Percentiles rank a stretch among this genome's conserved stretches.
These are phyloP conservation scores for Pseudocercospora cruenta DNA, from an alignment of 2,329 filamentous ascomycete genomes.

Conservation along the genomic window DNA sequence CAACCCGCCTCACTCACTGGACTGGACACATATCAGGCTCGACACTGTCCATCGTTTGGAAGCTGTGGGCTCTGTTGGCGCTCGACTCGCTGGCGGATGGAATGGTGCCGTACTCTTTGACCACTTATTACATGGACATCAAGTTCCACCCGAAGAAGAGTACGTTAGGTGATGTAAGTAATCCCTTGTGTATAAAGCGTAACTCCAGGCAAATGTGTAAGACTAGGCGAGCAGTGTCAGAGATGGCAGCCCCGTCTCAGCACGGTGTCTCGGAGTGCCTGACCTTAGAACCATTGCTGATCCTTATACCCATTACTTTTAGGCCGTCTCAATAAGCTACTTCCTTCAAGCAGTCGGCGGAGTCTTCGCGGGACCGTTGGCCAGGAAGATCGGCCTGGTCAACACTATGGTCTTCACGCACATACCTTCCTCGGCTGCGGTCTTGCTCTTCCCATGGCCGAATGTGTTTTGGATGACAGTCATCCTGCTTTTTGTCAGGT, in stretches of 20 bases:
- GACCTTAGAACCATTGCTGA: too few species aligned
- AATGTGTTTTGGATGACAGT: conserved; percentile 56
- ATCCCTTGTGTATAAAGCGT: too few species aligned
- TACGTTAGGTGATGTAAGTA: conserved; percentile 56
- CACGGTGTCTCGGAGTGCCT: too few species aligned
- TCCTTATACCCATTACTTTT: too few species aligned
- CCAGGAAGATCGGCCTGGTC: conserved; percentile 64
- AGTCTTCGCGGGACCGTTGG: conserved; percentile 62
- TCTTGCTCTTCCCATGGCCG: conserved; percentile 63
- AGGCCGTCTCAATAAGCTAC: conserved; percentile 56
- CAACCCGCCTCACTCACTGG: conserved; percentile 26
- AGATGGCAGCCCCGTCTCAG: too few species aligned
- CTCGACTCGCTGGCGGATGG: conserved; percentile 70
- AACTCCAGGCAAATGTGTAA: too few species aligned
- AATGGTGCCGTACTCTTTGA: conserved; percentile 58
- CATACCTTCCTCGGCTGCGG: conserved; percentile 64
- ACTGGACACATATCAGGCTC: conserved; percentile 62
- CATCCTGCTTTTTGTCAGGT: conserved; percentile 60
- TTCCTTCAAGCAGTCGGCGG: conserved; percentile 49
- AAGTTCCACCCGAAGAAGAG: conserved; percentile 60
- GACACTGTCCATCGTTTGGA: conserved; percentile 59
- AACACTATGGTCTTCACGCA: conserved; percentile 66
- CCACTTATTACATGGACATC: conserved; percentile 60
- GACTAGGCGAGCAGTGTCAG: too few species aligned
- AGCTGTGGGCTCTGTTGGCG: conserved; percentile 68